phyloP scores from a whole-genome alignment of 345 rosid genomes.

The Linum usitatissimum region DNA sequence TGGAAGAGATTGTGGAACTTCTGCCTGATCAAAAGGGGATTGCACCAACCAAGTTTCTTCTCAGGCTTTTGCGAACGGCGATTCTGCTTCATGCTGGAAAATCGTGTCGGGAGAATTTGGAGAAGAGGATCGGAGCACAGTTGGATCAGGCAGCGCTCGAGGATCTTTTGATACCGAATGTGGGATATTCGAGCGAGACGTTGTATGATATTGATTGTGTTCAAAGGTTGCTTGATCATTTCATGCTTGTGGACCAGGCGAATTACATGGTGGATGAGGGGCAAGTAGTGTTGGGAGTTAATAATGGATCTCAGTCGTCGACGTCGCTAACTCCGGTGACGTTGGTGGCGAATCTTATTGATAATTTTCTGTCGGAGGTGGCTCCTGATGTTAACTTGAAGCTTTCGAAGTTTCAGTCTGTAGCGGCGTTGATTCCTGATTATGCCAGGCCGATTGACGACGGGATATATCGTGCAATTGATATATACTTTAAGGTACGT shows the following conservation, averaged over 20 bases:
- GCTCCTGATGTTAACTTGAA: conserved; percentile 85
- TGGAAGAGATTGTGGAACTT: conserved; percentile 65
- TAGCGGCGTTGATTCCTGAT: conserved; percentile 60
- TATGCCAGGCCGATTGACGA: conserved; percentile 71
- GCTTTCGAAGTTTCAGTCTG: conserved; percentile 51
- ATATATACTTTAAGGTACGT: conserved; percentile 69
- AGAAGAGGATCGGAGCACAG: conserved; percentile 61
- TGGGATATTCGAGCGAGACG: conserved; percentile 60
- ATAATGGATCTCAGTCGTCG: conserved; percentile 16
- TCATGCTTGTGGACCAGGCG: conserved; percentile 33
- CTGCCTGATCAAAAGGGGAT: conserved; percentile 45
- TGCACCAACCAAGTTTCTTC: conserved; percentile 62
- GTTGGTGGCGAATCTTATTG: conserved; percentile 68
- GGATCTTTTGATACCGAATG: conserved; percentile 72
- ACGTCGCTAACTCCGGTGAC: conserved; percentile 42
- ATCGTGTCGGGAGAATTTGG: conserved; percentile 48
- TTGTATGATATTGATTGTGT: conserved; percentile 76
- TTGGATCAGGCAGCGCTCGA: conserved; percentile 66
- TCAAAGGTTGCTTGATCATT: conserved; percentile 78
- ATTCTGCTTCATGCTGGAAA: conserved; percentile 45
- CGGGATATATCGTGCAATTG: conserved; percentile 83
- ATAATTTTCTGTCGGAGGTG: conserved; percentile 82
- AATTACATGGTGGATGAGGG: conserved; percentile 37
- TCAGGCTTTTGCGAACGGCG: conserved; percentile 70
- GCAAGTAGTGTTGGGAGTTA: conserved; percentile 29